Evolutionary conservation across 768 basidiomycete genomes (phyloP).

Genomic region (Amanita pallidorosea): DNA sequence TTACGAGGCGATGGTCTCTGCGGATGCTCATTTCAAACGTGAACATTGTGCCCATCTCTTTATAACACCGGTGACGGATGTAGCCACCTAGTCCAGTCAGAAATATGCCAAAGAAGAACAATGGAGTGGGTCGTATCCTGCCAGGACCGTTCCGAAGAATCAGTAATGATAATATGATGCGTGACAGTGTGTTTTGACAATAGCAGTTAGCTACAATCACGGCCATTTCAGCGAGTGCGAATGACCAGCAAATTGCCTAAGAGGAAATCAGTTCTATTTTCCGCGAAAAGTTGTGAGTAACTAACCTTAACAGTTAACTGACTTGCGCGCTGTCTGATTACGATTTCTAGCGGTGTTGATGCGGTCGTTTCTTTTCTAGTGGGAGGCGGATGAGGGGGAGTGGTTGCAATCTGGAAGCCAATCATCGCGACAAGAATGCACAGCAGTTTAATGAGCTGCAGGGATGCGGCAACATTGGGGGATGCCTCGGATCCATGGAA

Average conservation of each 20-base stretch:
- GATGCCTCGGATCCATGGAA: neutral
- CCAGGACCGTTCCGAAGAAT: neutral
- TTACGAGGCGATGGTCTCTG: constrained; percentile 33
- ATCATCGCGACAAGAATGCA: constrained; percentile 30
- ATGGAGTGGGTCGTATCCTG: neutral
- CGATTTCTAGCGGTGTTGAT: constrained; percentile 24
- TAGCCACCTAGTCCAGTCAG: constrained; percentile 28
- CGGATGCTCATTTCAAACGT: constrained; percentile 44
- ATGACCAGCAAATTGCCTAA: constrained; percentile 4
- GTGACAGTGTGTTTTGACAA: neutral
- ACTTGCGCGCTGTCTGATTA: constrained; percentile 24
- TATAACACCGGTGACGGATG: constrained; percentile 31
- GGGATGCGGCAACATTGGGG: neutral
- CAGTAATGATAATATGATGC: neutral
- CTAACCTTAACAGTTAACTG: constrained; percentile 26
- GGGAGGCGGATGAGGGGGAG: constrained; percentile 35
- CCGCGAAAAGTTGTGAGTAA: neutral
- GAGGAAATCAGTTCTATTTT: neutral
- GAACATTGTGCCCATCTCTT: constrained; percentile 34
- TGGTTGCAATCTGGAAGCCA: constrained; percentile 32
- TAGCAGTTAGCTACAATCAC: neutral
- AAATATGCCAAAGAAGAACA: constrained; percentile 26
- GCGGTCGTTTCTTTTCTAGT: constrained; percentile 19
- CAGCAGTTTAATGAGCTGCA: constrained; percentile 26
- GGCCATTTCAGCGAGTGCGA: constrained; percentile 1